Base-by-base conservation (phyloP, 257 asterid species). In the Petunia axillaris region DNA sequence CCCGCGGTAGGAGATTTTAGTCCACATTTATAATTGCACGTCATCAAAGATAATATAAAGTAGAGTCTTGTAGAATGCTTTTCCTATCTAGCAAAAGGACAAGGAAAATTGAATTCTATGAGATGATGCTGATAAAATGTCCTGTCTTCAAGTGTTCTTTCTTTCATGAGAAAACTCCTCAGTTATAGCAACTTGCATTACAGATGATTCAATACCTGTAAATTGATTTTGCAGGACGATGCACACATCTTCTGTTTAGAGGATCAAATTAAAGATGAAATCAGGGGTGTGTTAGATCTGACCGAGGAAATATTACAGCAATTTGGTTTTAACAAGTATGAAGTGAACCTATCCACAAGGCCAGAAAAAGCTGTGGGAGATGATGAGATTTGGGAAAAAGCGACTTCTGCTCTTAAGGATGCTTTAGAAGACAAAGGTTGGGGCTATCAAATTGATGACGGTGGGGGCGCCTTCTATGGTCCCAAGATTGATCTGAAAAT, bases 401-500 rank as follows among this genome's bases (percentile, higher is more conserved):
- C 99, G 87, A 93, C 99, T 44, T 76, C 83, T 62, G 97, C 99
- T 57, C 88, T 95, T 64, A 84, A 91, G 91, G 94, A 95, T 81
- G 99, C 98, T 81, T 87, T 93, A 83, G 80, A 88, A 80, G 99
- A 92, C 86, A 95, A 93, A 90, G 93, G 97, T 76, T 95, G 98
- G 99, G 83, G 82, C 76, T 95, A 92, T 86, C 88, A 91, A 85
- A 91, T 92, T 36, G 99, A 95, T 75, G 97, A 89, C 70, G 99
- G 99, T 67, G 99, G 99, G 15, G 99, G 99, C 54, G 99, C 99
- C 57, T 95, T 95, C 85, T 95, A 95, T 84, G 99, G 99, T 81
- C 97, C 99, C 74, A 95, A 93, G 87, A 95, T 95, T 81, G 98
- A 95, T 88, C 93, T 95, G 82, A 95, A 95, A 89, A 93, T 95